phyloP scores from a whole-genome alignment of 768 basidiomycete species.

The Russula abietina region DNA sequence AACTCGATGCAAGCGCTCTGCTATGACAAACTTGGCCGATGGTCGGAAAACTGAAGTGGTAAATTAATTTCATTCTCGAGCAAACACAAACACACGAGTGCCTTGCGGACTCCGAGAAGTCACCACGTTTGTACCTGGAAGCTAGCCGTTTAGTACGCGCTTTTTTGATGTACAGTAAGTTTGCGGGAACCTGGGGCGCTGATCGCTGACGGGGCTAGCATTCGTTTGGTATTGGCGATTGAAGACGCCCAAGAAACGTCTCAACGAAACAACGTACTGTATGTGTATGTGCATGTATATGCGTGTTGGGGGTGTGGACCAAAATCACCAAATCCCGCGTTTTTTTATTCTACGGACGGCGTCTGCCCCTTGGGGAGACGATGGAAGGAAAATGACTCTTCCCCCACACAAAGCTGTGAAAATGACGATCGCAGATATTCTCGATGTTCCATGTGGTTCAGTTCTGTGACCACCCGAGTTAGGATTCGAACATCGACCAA shows the following conservation, averaged over 20 bases:
- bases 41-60: slow-evolving; percentile 6
- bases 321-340: background rate
- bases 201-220: background rate
- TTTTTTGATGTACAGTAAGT: background rate
- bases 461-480: background rate
- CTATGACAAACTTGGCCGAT: background rate
- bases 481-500: background rate
- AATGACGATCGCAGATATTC: too few species aligned
- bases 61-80: background rate
- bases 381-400: background rate
- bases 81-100: background rate
- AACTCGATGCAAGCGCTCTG: background rate
- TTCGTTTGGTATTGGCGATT: background rate
- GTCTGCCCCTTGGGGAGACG: background rate
- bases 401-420: background rate
- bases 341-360: background rate
- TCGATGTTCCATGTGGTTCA: background rate
- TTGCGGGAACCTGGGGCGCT: background rate
- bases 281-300: background rate
- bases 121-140: slow-evolving; percentile 17
- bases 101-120: slow-evolving; percentile 8
- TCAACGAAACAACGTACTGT: background rate
- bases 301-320: background rate
- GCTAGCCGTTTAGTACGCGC: background rate
- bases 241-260: background rate